Evolutionary conservation across 2,329 filamentous ascomycete species (phyloP).

Genomic region (Dissoconium aciculare): DNA sequence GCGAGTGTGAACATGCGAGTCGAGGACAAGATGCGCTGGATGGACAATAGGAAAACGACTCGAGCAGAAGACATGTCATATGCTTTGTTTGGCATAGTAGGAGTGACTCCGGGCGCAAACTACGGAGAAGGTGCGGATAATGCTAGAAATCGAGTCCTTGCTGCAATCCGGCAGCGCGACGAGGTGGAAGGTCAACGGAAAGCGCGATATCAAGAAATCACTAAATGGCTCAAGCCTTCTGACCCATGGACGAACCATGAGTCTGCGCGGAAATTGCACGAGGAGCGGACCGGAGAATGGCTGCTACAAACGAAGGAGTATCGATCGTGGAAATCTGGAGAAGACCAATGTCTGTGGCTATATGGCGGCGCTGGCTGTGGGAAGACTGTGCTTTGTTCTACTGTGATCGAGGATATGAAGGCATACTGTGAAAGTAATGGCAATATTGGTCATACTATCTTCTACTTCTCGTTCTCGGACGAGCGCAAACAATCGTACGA

Average conservation of each 20-base stretch:
- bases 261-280: conserved; percentile 6
- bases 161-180: conserved; percentile 3
- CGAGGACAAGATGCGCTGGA: conserved; percentile 8
- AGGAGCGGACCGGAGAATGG: conserved; percentile 8
- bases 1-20: conserved; percentile 3
- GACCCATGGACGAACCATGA: conserved; percentile 12
- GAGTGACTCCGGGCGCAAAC: conserved; percentile 4
- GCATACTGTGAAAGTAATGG: no score
- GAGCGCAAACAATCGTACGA: conserved; percentile 12
- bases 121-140: not conserved
- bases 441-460: conserved; percentile 6
- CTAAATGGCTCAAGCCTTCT: conserved; percentile 11
- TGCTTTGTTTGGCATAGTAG: conserved; percentile 8
- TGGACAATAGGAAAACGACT: conserved; percentile 8
- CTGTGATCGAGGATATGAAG: conserved; percentile 10
- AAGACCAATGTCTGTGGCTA: conserved; percentile 11
- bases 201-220: conserved; percentile 8
- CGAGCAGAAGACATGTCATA: conserved; percentile 9
- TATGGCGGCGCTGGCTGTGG: conserved; percentile 13
- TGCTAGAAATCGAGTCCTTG: conserved; percentile 1
- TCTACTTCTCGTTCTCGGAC: conserved; percentile 13
- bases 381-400: conserved; percentile 14
- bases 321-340: conserved; percentile 8
- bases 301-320: conserved; percentile 9
- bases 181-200: conserved; percentile 5